Base-by-base conservation (phyloP, 306 rosid species). In the Senna tora region DNA sequence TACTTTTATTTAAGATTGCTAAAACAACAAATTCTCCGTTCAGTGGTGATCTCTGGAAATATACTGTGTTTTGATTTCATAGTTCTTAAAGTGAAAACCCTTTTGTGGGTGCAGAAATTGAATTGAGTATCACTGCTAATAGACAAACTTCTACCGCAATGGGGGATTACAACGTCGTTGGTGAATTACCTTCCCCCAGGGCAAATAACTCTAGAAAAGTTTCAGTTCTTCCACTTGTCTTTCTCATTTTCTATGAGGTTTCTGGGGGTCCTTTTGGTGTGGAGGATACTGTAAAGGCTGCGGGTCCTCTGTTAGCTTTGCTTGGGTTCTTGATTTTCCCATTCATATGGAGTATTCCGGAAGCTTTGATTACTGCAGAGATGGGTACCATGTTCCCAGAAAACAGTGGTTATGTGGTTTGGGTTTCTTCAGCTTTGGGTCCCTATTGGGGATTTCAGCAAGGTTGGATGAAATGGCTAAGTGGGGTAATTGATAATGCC, bases 301-400 rank as follows among this genome's bases (percentile, higher is more conserved):
- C 96, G 1, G 92, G 96, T 30, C 92, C 94, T 55, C 81, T 90
- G 5, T 79, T 90, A 52, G 90, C 94, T 65, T 89, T 90, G 71
- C 10, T 83, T 0, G 92, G 96, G 17, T 90, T 90, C 83, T 55
- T 90, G 75, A 67, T 88, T 62, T 86, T 88, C 28, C 92, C 96
- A 55, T 51, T 90, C 54, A 86, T 90, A 71, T 90, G 96, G 94
- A 90, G 96, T 72, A 78, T 90, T 64, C 96, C 96, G 0, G 96
- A 90, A 71, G 94, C 94, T 8, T 57, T 90, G 56, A 81, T 90
- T 10, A 90, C 94, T 38, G 94, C 94, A 3, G 96, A 90, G 69
- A 90, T 90, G 96, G 92, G 94, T 16, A 88, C 96, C 55, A 88
- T 88, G 94, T 90, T 90, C 72, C 94, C 96, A 2, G 94, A 88